These are phyloP conservation scores for Ceratocystis colombiana DNA, from an alignment of 2,329 filamentous ascomycete genomes.

Conservation along the genomic window DNA sequence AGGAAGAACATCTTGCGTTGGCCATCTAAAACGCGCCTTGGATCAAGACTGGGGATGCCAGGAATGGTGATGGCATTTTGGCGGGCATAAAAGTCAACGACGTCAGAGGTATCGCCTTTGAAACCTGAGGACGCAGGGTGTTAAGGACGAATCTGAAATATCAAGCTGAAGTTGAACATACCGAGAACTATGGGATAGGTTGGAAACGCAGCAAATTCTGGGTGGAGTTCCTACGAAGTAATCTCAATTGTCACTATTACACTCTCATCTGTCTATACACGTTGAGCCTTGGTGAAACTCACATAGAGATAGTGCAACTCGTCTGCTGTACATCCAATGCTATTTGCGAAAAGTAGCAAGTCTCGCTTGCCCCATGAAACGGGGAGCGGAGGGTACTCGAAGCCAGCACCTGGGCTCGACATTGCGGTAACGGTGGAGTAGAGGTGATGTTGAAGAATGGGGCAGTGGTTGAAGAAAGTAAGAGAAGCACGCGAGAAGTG, in stretches of 20 bases:
- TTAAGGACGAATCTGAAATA: constrained; percentile 19
- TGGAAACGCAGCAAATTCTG: constrained; percentile 77
- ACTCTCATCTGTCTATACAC: background rate
- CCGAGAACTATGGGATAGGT: constrained; percentile 76
- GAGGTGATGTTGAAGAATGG: background rate
- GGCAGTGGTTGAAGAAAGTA: background rate
- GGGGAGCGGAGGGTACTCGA: constrained; percentile 64
- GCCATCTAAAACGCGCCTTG: constrained; percentile 66
- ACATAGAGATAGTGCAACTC: constrained; percentile 92
- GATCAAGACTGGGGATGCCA: constrained; percentile 65
- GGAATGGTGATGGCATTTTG: constrained; percentile 59
- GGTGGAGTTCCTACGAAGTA: constrained; percentile 62
- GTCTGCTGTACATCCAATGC: constrained; percentile 72
- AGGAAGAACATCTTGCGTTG: constrained; percentile 70
- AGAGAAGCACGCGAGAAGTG: background rate
- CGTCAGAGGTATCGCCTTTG: constrained; percentile 65
- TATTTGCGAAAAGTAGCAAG: constrained; percentile 78
- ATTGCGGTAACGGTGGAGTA: constrained; percentile 17
- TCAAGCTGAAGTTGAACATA: constrained; percentile 34
- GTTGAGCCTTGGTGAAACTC: constrained; percentile 31
- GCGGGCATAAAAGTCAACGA: constrained; percentile 72
- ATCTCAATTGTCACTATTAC: background rate
- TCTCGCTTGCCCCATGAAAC: constrained; percentile 85
- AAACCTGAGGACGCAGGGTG: constrained; percentile 43
- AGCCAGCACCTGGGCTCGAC: constrained; percentile 53